A percentile compares a stretch with the other conserved stretches of the same genome.
phyloP scores from a whole-genome alignment of 2,329 filamentous ascomycete genomes.

The Colletotrichum abscissum region DNA sequence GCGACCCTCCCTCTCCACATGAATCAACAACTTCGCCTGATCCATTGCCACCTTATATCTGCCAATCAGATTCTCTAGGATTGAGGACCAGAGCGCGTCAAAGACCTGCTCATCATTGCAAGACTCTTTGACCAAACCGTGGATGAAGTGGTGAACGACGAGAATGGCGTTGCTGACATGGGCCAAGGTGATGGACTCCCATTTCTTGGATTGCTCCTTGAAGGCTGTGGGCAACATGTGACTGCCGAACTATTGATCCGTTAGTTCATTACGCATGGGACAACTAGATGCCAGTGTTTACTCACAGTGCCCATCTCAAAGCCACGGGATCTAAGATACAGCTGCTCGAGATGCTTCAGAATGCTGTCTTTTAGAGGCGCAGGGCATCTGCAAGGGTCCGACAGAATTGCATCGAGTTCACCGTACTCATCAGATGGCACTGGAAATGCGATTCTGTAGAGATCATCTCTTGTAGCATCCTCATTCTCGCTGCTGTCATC shows the following conservation, averaged over 20 bases:
- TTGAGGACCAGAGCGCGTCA: conserved; percentile 49
- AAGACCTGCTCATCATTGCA: conserved; percentile 58
- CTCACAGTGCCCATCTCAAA: conserved; percentile 65
- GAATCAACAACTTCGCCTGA: conserved; percentile 62
- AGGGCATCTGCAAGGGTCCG: conserved; percentile 23
- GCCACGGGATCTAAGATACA: conserved; percentile 58
- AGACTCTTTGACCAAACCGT: conserved; percentile 50
- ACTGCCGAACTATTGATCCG: conserved; percentile 46
- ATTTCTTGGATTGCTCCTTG: conserved; percentile 65
- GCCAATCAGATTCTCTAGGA: conserved; percentile 56
- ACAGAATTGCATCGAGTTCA: conserved; percentile 23
- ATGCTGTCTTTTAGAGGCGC: conserved; percentile 45
- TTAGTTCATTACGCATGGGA: not conserved
- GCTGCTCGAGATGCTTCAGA: conserved; percentile 38
- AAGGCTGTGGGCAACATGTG: conserved; percentile 58
- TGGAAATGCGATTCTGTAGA: not conserved
- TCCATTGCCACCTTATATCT: conserved; percentile 60
- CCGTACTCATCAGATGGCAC: not conserved
- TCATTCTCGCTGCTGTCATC: not conserved
- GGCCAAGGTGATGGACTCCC: conserved; percentile 57
- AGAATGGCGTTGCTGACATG: conserved; percentile 64
- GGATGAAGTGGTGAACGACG: conserved; percentile 64
- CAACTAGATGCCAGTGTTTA: not conserved
- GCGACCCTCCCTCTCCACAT: conserved; percentile 58
- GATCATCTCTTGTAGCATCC: not conserved